These are phyloP conservation scores for Berberis vulgaris DNA, from an alignment of 164 flowering plant genomes.

Conservation along the genomic window DNA sequence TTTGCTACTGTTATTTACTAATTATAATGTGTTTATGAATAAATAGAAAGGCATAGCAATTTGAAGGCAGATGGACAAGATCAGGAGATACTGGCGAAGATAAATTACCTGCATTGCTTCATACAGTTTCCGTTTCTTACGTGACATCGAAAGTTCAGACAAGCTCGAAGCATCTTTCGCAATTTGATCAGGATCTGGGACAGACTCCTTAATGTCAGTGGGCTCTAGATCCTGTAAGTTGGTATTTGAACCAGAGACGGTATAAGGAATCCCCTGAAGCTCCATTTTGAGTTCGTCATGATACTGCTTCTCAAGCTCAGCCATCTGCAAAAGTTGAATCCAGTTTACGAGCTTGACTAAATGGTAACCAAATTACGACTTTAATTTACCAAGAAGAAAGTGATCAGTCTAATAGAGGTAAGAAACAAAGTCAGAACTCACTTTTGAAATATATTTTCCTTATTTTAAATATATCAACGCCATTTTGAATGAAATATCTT, in stretches of 20 bases:
- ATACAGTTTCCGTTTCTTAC: conserved; percentile 44
- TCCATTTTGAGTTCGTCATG: conserved; percentile 68
- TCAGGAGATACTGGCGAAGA: neutral
- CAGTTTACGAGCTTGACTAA: neutral
- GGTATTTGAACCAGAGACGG: conserved; percentile 18
- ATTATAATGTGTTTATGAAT: neutral
- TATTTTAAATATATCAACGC: neutral
- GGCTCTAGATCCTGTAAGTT: conserved; percentile 18
- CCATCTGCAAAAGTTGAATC: conserved; percentile 37
- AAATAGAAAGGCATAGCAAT: neutral
- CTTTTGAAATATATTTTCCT: neutral
- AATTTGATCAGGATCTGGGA: conserved; percentile 26
- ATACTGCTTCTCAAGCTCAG: conserved; percentile 47
- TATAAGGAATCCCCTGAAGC: conserved; percentile 33
- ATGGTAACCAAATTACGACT: neutral
- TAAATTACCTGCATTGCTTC: conserved; percentile 64
- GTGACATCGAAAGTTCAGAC: conserved; percentile 43
- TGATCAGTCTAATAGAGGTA: too few species aligned
- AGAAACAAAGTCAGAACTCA: neutral
- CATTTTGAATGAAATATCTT: neutral
- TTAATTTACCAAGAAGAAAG: neutral
- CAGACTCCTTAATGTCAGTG: conserved; percentile 21
- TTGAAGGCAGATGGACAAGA: neutral
- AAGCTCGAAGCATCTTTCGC: conserved; percentile 28
- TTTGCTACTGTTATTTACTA: neutral